Conservation (phyloP, 257 asterid species). For the Sherardia arvensis region DNA sequence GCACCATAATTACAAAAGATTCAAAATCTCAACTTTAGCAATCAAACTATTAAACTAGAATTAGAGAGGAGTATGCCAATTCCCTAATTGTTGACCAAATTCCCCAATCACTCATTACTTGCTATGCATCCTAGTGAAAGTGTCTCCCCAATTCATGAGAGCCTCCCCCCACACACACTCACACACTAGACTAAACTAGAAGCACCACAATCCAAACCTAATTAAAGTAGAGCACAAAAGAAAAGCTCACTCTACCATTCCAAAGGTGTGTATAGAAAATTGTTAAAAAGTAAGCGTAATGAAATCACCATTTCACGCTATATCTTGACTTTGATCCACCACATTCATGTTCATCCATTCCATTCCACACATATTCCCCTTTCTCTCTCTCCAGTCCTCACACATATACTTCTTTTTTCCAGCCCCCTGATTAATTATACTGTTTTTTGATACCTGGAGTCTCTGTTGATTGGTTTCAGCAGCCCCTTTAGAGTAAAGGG, state of each 20-base stretch:
- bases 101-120: neutral
- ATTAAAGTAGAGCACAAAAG: neutral
- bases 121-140: neutral
- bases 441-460: neutral
- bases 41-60: neutral
- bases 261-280: slow-evolving; percentile 1
- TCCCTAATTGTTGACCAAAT: neutral
- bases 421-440: neutral
- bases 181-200: neutral
- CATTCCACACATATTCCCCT: neutral
- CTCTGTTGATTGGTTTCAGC: neutral
- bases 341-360: neutral
- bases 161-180: neutral
- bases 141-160: neutral
- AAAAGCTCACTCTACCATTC: slow-evolving; percentile 2
- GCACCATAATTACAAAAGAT: neutral
- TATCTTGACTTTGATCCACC: slow-evolving; percentile 30
- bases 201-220: neutral
- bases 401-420: neutral
- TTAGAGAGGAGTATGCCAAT: neutral
- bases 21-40: neutral
- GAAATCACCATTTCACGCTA: slow-evolving; percentile 34
- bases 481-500: neutral
- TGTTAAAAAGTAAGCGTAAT: slow-evolving; percentile 14
- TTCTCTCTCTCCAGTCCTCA: neutral